phyloP scores from a whole-genome alignment of 2,329 filamentous ascomycete species.

The Fusarium pseudocircinatum region DNA sequence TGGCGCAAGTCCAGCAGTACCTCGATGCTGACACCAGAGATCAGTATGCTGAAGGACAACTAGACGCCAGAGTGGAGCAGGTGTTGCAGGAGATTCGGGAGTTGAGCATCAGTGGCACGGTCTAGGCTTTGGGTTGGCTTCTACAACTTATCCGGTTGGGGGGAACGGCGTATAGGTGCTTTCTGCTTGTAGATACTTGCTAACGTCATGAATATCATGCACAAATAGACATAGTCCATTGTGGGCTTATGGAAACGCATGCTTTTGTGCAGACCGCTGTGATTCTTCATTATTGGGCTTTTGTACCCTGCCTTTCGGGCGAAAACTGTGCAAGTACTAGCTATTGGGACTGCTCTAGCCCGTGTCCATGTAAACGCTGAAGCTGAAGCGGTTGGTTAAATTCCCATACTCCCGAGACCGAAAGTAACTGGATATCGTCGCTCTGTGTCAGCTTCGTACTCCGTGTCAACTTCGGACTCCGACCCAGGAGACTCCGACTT shows the following conservation, averaged over 20 bases:
- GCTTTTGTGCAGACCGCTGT: neutral
- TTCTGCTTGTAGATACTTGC: constrained; percentile 43
- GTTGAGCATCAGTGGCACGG: constrained; percentile 85
- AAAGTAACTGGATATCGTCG: neutral
- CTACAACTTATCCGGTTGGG: constrained; percentile 19
- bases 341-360: neutral
- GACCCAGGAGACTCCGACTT: neutral
- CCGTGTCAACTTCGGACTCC: constrained; percentile 3
- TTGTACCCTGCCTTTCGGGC: neutral
- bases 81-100: constrained; percentile 97
- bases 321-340: neutral
- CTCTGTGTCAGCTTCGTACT: constrained; percentile 5
- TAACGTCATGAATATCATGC: constrained; percentile 32
- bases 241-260: neutral
- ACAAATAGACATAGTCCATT: constrained; percentile 39
- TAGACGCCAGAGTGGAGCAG: constrained; percentile 92
- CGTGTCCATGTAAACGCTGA: neutral
- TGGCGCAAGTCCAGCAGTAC: constrained; percentile 99
- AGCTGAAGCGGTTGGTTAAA: neutral
- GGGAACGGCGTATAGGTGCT: constrained; percentile 43
- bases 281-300: neutral
- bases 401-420: neutral
- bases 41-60: constrained; percentile 91
- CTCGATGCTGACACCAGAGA: constrained; percentile 95
- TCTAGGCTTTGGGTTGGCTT: constrained; percentile 51